Evolutionary conservation across 2,329 filamentous ascomycete genomes (phyloP).

Genomic region (Paecilomyces formosus): DNA sequence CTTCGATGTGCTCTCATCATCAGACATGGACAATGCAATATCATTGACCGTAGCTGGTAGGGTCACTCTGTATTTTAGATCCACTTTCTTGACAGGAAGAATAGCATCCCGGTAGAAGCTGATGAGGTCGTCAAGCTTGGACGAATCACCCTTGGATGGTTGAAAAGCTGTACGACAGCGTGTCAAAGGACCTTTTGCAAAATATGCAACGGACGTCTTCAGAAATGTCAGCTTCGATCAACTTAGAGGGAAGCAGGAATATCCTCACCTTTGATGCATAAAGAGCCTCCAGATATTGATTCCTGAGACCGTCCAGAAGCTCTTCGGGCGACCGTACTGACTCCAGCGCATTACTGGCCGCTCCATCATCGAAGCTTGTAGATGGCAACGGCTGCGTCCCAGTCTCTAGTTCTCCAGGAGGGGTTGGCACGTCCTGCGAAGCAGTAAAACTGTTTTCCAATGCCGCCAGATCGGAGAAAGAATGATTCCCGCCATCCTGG

Average conservation of each 20-base stretch:
- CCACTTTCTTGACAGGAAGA: slow-evolving; percentile 39
- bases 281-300: slow-evolving; percentile 36
- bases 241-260: not conserved
- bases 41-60: slow-evolving; percentile 32
- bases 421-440: slow-evolving; percentile 4
- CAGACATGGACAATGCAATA: slow-evolving; percentile 27
- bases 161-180: slow-evolving; percentile 37
- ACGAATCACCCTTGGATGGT: slow-evolving; percentile 14
- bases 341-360: slow-evolving; percentile 8
- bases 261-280: slow-evolving; percentile 34
- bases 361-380: slow-evolving; percentile 9
- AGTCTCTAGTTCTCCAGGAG: slow-evolving; percentile 10
- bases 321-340: slow-evolving; percentile 24
- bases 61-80: slow-evolving; percentile 40
- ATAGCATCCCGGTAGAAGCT: slow-evolving; percentile 36
- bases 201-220: slow-evolving; percentile 44
- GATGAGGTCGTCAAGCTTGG: slow-evolving; percentile 20
- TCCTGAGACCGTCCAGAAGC: slow-evolving; percentile 26
- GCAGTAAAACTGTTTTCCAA: slow-evolving; percentile 8
- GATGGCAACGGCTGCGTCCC: not conserved
- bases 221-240: slow-evolving; percentile 7
- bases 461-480: slow-evolving; percentile 5
- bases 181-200: slow-evolving; percentile 43
- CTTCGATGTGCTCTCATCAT: slow-evolving; percentile 20
- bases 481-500: slow-evolving; percentile 10